Evolutionary conservation across 441 rosid species (phyloP), one percentile per base, ranked within the genome.

Genomic region (Cnidoscolus chayamansa): DNA sequence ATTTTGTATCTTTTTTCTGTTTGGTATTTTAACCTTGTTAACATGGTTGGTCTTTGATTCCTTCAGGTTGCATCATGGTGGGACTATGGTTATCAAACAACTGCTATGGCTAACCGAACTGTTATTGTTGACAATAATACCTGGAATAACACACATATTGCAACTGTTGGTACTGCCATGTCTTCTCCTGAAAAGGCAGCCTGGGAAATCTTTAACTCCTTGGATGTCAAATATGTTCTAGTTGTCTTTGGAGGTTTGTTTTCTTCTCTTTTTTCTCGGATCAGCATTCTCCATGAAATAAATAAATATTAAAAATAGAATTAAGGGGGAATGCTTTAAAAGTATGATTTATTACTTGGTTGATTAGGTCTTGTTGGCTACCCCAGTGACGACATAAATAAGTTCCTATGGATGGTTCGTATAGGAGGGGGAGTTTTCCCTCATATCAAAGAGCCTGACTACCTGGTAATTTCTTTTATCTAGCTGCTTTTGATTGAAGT

Each of bases 101-200:
- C 97, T 68, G 99, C 99, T 48, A 96, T 96, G 99, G 99, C 98
- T 63, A 96, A 96, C 70, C 93, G 99, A 72, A 96, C 97, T n/a
- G 99, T 96, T 69, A 93, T 96, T 68, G 99, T 96, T 51, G 99
- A 96, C 84, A 96, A 96, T 77, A 96, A 96, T 74, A 96, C 99
- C 40, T 96, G 99, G 99, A 96, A 96, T 78, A 96, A 96, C 82
- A 96, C 99, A 17, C 99, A 96, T 77, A 96, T 93, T 80, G 99
- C 99, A 71, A 96, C 98, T 56, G 99, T 96, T 74, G 99, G 99
- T 66, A 93, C 99, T 72, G 98, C 98, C 50, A 93, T 96, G 98
- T 96, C 99, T 70, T 96, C 98, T 82, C 98, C 99, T 69, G 99
- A 96, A 81, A 96, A 85, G 86, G 97, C 95, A 47, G 99, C 99